phyloP scores from a whole-genome alignment of 257 asterid genomes.

The Scutellaria baicalensis region DNA sequence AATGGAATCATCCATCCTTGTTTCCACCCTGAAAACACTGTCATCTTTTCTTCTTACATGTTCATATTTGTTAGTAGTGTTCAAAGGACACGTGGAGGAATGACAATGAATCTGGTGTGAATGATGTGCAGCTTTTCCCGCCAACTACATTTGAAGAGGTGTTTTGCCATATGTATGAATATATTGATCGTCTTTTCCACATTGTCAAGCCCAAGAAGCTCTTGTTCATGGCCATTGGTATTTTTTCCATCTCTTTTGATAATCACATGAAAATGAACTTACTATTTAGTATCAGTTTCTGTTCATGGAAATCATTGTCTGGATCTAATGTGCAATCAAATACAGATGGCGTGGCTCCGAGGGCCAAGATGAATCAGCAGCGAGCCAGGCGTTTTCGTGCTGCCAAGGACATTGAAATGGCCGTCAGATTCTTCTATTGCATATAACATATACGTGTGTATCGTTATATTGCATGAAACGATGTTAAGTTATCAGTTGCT shows the following conservation, averaged over 20 bases:
- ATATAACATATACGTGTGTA: no score
- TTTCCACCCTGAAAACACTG: conserved; percentile 51
- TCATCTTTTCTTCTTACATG: not conserved
- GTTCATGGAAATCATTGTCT: not conserved
- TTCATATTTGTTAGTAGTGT: no score
- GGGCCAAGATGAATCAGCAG: conserved; percentile 68
- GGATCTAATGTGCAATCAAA: not conserved
- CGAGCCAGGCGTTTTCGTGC: conserved; percentile 45
- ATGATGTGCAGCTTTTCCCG: conserved; percentile 20
- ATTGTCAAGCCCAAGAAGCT: conserved; percentile 53
- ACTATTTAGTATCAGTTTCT: no score
- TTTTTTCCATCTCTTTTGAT: not conserved
- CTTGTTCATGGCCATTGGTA: conserved; percentile 60
- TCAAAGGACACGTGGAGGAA: no score
- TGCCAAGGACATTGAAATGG: conserved; percentile 31
- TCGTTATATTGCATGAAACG: not conserved
- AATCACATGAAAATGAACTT: no score
- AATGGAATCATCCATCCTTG: conserved; percentile 65
- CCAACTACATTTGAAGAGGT: conserved; percentile 57
- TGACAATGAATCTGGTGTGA: no score
- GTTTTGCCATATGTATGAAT: conserved; percentile 27
- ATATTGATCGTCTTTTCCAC: conserved; percentile 39
- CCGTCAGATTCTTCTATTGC: conserved; percentile 21
- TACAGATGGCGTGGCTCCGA: conserved; percentile 70
- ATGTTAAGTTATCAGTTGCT: not conserved